These are phyloP conservation scores for Kluyveromyces nonfermentans DNA, from an alignment of 805 yeast species.

Conservation along the genomic window DNA sequence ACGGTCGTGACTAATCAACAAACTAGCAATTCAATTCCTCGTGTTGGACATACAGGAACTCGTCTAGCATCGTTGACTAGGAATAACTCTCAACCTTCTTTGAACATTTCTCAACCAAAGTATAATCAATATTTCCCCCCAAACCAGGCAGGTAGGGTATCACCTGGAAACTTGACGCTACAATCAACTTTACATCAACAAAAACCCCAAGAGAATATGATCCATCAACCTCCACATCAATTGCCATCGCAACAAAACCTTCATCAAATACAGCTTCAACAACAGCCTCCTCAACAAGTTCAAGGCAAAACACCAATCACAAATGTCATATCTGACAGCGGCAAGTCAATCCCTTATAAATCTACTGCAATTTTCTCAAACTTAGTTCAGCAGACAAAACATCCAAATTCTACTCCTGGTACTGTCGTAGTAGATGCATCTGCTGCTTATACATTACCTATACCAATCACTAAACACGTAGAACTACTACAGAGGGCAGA, in stretches of 20 bases:
- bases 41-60: constrained; percentile 15
- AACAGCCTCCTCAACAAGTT: constrained; percentile 4
- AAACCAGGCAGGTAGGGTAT: constrained; percentile 1
- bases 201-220: constrained; percentile 15
- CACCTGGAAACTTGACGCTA: constrained; percentile 10
- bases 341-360: constrained; percentile 9
- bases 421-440: constrained; percentile 23
- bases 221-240: constrained; percentile 9
- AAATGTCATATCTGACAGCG: constrained; percentile 2
- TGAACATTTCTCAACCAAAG: constrained; percentile 1
- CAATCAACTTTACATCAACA: constrained; percentile 21
- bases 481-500: constrained; percentile 29
- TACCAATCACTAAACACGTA: constrained; percentile 25
- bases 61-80: constrained; percentile 6
- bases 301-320: constrained; percentile 3
- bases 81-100: neutral
- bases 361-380: constrained; percentile 18
- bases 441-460: constrained; percentile 20
- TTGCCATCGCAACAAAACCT: constrained; percentile 8
- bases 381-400: constrained; percentile 22
- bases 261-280: constrained; percentile 16
- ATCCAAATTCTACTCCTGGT: constrained; percentile 11
- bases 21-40: constrained; percentile 15
- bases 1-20: constrained; percentile 18
- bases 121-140: constrained; percentile 6